Conservation (phyloP, 495 filamentous ascomycete genomes). For the Penicillium desertorum region DNA sequence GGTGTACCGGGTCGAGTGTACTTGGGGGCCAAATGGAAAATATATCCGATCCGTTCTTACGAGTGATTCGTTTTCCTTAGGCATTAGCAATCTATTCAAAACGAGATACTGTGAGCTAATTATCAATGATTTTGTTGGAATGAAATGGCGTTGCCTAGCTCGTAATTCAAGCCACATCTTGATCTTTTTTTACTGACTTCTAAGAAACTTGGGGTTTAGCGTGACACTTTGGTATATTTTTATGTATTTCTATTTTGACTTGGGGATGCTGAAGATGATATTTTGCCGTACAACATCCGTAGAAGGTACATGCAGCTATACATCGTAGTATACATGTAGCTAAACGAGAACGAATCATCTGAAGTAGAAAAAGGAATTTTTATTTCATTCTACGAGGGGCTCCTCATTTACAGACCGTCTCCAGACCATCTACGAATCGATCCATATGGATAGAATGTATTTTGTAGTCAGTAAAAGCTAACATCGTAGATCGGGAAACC, state of each 20-base stretch:
- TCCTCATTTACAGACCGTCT: background rate
- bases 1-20: background rate
- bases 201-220: background rate
- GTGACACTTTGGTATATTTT: background rate
- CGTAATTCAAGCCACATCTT: conserved; percentile 7
- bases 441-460: background rate
- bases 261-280: background rate
- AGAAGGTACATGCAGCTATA: background rate
- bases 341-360: background rate
- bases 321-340: background rate
- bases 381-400: background rate
- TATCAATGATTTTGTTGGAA: background rate
- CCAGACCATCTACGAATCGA: background rate
- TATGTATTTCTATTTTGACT: background rate
- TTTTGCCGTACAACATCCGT: background rate
- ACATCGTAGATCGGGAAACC: background rate
- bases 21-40: background rate
- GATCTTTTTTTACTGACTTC: background rate
- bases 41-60: background rate
- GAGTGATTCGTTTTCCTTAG: background rate
- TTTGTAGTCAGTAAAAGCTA: background rate
- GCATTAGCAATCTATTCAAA: background rate
- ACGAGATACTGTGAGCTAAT: background rate
- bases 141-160: conserved; percentile 6
- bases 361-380: background rate